These are phyloP conservation scores for Xylaria sp. DNA, from an alignment of 495 filamentous ascomycete genomes.

Conservation along the genomic window DNA sequence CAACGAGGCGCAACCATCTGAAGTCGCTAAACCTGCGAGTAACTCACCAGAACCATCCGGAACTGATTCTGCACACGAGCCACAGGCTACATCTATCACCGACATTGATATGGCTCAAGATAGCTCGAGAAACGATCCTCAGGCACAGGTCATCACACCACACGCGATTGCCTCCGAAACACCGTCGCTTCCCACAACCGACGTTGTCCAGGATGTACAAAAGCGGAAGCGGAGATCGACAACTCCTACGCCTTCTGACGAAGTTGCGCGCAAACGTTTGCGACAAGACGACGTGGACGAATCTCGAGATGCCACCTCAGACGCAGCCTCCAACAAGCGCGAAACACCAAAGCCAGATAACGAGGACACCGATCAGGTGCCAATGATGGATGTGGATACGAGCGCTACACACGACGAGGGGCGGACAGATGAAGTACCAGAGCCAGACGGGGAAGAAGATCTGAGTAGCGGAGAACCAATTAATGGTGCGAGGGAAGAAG, in stretches of 20 bases:
- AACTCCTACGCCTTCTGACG: slow-evolving; percentile 66
- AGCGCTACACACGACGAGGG: neutral
- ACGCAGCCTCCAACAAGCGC: slow-evolving; percentile 6
- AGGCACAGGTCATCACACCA: slow-evolving; percentile 23
- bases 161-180: slow-evolving; percentile 27
- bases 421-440: slow-evolving; percentile 4
- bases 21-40: slow-evolving; percentile 27
- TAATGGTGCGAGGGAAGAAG: slow-evolving; percentile 25
- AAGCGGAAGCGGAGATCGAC: slow-evolving; percentile 79
- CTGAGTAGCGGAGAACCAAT: slow-evolving; percentile 16
- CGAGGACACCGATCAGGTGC: neutral
- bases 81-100: neutral
- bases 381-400: slow-evolving; percentile 3
- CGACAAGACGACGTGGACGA: slow-evolving; percentile 37
- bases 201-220: slow-evolving; percentile 63
- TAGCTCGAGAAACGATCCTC: slow-evolving; percentile 18
- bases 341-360: slow-evolving; percentile 18
- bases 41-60: slow-evolving; percentile 27
- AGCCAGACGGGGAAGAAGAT: slow-evolving; percentile 14
- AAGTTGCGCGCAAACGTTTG: slow-evolving; percentile 51
- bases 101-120: neutral
- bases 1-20: slow-evolving; percentile 28
- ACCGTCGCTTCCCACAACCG: slow-evolving; percentile 37
- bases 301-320: slow-evolving; percentile 10
- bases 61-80: slow-evolving; percentile 8